These are phyloP conservation scores for Pochonia chlamydosporia DNA, from an alignment of 2,329 filamentous ascomycete genomes.

Conservation along the genomic window DNA sequence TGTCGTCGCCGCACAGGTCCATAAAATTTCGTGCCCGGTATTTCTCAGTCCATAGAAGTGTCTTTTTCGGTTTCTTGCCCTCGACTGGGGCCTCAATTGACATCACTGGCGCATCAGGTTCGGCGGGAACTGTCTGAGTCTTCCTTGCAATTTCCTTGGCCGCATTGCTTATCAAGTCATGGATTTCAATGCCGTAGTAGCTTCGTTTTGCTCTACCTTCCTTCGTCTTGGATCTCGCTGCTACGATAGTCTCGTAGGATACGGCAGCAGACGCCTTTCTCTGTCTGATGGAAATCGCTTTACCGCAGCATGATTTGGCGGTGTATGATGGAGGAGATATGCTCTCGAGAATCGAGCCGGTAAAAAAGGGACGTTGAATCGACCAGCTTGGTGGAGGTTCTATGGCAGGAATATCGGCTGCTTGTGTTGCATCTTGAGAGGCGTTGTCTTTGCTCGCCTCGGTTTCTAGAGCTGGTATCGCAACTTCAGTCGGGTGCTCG, in stretches of 20 bases:
- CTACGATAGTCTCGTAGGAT: conserved; percentile 63
- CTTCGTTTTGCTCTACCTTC: conserved; percentile 65
- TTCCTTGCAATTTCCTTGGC: conserved; percentile 48
- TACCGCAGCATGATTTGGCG: conserved; percentile 52
- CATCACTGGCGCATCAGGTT: conserved; percentile 29
- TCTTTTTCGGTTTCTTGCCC: conserved; percentile 38
- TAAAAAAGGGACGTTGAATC: conserved; percentile 20
- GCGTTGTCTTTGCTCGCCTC: conserved; percentile 7
- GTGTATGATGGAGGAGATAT: conserved; percentile 29
- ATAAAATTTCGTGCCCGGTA: conserved; percentile 89
- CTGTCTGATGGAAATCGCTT: conserved; percentile 47
- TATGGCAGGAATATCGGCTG: not conserved
- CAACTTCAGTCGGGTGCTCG: conserved; percentile 14
- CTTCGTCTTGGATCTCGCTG: conserved; percentile 59
- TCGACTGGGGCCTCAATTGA: conserved; percentile 34
- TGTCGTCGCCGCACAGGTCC: conserved; percentile 89
- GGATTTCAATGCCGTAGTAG: conserved; percentile 92
- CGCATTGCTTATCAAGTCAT: conserved; percentile 70
- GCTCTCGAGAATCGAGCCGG: conserved; percentile 18
- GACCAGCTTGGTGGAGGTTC: conserved; percentile 13
- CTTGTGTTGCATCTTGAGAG: not conserved
- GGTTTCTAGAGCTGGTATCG: not conserved
- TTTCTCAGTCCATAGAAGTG: conserved; percentile 90
- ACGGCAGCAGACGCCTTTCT: conserved; percentile 40
- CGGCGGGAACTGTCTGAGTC: conserved; percentile 15